Percentiles rank a stretch among this genome's conserved stretches.
Evolutionary conservation across 2,329 filamentous ascomycete species (phyloP).

Genomic region (Iodosphaeria phyllophila): DNA sequence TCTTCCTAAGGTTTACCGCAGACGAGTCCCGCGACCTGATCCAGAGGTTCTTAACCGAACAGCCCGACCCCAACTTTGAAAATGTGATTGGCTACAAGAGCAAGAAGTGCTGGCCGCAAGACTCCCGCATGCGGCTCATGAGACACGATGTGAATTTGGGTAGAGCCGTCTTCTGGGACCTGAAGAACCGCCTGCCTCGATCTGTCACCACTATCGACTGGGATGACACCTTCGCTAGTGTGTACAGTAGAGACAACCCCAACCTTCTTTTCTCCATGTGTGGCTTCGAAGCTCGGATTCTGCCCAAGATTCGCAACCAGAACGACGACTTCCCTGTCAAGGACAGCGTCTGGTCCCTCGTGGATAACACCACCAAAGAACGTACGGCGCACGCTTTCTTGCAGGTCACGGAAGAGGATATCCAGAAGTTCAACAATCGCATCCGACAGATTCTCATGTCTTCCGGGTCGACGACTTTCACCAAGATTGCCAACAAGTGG

Average conservation of each 20-base stretch:
- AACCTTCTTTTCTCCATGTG: constrained; percentile 96
- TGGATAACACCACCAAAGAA: constrained; percentile 93
- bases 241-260: constrained; percentile 95
- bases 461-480: constrained; percentile 97
- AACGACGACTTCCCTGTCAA: constrained; percentile 96
- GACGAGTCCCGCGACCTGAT: constrained; percentile 94
- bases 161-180: constrained; percentile 93
- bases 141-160: constrained; percentile 96
- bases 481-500: constrained; percentile 99
- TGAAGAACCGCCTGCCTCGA: constrained; percentile 89
- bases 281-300: constrained; percentile 88
- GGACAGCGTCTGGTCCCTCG: constrained; percentile 94
- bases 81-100: constrained; percentile 98
- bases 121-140: constrained; percentile 96
- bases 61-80: constrained; percentile 96
- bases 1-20: constrained; percentile 83
- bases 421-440: constrained; percentile 97
- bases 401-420: constrained; percentile 93
- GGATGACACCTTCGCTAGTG: constrained; percentile 96
- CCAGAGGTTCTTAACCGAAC: constrained; percentile 92
- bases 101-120: constrained; percentile 98
- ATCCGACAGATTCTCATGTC: constrained; percentile 99
- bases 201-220: constrained; percentile 96
- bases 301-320: constrained; percentile 86
- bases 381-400: constrained; percentile 93